These are phyloP conservation scores for Alternaria sp. DNA, from an alignment of 2,329 filamentous ascomycete genomes.

Conservation along the genomic window DNA sequence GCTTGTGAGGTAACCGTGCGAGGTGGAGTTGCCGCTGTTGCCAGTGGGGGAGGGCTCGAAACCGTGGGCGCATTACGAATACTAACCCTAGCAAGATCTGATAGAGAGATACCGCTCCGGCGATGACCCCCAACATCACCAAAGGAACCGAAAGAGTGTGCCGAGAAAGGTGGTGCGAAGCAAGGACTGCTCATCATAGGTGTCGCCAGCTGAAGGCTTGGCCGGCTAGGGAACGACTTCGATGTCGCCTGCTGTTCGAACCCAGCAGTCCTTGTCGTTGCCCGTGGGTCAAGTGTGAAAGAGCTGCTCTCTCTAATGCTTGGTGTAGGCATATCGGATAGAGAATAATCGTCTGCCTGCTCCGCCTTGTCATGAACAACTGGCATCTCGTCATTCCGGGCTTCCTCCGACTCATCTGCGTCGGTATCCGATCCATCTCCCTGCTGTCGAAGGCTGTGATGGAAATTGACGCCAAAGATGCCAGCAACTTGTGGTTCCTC, in stretches of 20 bases:
- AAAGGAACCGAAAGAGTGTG: not conserved
- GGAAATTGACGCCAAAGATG: conserved; percentile 13
- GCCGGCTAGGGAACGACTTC: not conserved
- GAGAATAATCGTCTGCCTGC: not conserved
- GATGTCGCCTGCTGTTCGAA: not conserved
- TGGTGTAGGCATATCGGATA: not conserved
- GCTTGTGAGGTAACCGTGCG: not conserved
- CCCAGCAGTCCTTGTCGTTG: not conserved
- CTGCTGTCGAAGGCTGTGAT: conserved; percentile 7
- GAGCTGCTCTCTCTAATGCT: not conserved
- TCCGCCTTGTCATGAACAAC: not conserved
- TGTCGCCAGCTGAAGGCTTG: not conserved
- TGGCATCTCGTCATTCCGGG: not conserved
- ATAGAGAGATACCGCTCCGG: not conserved
- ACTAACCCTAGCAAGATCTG: not conserved
- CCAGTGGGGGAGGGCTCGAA: not conserved
- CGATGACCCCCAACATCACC: not conserved
- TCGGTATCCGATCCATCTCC: not conserved
- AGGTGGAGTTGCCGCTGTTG: not conserved
- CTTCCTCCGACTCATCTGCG: not conserved
- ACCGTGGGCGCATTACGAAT: not conserved
- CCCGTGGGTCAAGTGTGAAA: not conserved
- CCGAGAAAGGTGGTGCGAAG: not conserved
- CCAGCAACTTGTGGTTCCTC: conserved; percentile 7
- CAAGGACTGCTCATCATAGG: not conserved